phyloP scores from a whole-genome alignment of 1,284 basidiomycete genomes.

The Leucoagaricus sp. region DNA sequence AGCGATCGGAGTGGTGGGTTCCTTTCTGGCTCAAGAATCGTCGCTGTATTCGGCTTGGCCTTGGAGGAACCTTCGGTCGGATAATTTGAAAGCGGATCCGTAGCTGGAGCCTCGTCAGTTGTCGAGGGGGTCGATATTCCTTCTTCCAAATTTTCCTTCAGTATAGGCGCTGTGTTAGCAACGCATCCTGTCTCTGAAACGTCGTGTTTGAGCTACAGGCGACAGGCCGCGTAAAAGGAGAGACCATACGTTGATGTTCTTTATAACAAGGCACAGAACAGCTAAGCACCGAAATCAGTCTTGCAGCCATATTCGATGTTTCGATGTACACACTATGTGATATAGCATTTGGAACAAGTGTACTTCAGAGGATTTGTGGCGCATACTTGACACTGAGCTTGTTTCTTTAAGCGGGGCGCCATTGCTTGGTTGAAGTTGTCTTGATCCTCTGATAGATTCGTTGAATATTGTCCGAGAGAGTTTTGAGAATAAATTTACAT shows the following conservation, averaged over 20 bases:
- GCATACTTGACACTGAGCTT: slow-evolving; percentile 53
- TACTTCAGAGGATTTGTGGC: slow-evolving; percentile 50
- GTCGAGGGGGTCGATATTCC: not conserved
- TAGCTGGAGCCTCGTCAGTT: not conserved
- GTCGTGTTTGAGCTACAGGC: too few relatives aligned
- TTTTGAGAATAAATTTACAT: not conserved
- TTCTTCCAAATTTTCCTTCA: not conserved
- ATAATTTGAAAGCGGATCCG: not conserved
- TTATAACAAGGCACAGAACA: slow-evolving; percentile 68
- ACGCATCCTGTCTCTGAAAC: slow-evolving; percentile 11
- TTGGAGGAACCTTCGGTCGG: not conserved
- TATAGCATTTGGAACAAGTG: slow-evolving; percentile 54
- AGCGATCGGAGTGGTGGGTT: slow-evolving; percentile 53
- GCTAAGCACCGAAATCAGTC: slow-evolving; percentile 32
- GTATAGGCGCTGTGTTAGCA: not conserved
- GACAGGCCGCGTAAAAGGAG: not conserved
- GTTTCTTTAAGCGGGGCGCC: slow-evolving; percentile 11
- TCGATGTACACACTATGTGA: slow-evolving; percentile 48
- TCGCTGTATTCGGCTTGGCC: not conserved
- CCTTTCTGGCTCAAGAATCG: slow-evolving; percentile 26
- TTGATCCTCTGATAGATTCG: too few relatives aligned
- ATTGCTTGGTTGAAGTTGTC: not conserved
- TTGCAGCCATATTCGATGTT: too few relatives aligned
- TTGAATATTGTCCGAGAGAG: too few relatives aligned
- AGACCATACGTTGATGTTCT: slow-evolving; percentile 54